A percentile compares a stretch with the other conserved stretches of the same genome.
Conservation (phyloP, 768 basidiomycete species). For the Termitomyces sp. region DNA sequence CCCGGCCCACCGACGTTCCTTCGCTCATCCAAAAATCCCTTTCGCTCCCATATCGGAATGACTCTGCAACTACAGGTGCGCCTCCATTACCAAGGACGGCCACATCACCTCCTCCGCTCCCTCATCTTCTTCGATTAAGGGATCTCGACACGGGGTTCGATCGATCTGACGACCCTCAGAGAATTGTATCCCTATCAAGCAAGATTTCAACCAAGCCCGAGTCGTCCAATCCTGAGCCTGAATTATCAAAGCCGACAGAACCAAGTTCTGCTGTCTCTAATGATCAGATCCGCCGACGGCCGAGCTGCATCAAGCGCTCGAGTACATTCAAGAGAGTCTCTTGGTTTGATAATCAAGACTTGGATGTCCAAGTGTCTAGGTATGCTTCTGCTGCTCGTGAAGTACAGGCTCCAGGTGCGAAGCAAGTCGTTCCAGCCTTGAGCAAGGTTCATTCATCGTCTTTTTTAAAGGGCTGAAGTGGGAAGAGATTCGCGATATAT, state of each 20-base stretch:
- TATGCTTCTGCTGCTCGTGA: slow-evolving; percentile 33
- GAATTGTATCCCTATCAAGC: slow-evolving; percentile 8
- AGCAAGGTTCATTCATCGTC: slow-evolving; percentile 1
- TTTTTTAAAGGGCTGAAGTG: slow-evolving; percentile 48
- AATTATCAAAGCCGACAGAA: neutral
- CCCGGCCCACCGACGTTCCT: neutral
- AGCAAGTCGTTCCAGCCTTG: neutral
- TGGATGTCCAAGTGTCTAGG: slow-evolving; percentile 50
- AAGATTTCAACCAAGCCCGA: neutral
- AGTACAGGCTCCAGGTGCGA: slow-evolving; percentile 30
- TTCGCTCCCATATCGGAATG: slow-evolving; percentile 4
- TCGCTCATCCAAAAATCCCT: slow-evolving; percentile 2
- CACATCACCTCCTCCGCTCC: slow-evolving; percentile 35
- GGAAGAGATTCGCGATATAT: slow-evolving; percentile 48
- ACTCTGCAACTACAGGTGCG: neutral
- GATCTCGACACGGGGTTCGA: slow-evolving; percentile 16
- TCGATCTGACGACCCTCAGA: slow-evolving; percentile 17
- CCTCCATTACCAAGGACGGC: slow-evolving; percentile 12
- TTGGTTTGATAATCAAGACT: slow-evolving; percentile 68
- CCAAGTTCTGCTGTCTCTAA: slow-evolving; percentile 8
- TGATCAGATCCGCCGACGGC: slow-evolving; percentile 35
- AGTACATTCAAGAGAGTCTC: slow-evolving; percentile 61
- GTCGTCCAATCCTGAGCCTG: neutral
- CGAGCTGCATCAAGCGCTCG: slow-evolving; percentile 61
- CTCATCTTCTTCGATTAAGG: slow-evolving; percentile 29